phyloP scores from a whole-genome alignment of 2,329 filamentous ascomycete genomes.

The Mycosphaerella arachidis region DNA sequence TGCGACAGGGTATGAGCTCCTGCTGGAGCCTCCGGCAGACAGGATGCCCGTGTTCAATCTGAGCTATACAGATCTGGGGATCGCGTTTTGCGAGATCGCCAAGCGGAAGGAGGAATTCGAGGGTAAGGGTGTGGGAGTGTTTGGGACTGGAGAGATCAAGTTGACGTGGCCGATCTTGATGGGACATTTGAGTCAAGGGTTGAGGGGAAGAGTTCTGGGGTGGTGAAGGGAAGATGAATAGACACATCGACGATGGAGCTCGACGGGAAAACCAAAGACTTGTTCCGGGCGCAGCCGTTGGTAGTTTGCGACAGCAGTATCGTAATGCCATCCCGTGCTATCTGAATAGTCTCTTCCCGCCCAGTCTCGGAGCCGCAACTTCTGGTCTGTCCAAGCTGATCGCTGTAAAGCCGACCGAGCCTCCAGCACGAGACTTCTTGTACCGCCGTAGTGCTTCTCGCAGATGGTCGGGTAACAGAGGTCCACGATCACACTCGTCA shows the following conservation, averaged over 20 bases:
- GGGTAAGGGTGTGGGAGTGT: constrained; percentile 15
- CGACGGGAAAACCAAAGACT: too few species aligned
- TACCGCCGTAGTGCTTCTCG: constrained; percentile 68
- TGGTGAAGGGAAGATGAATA: not conserved
- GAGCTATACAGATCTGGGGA: constrained; percentile 24
- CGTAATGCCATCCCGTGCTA: constrained; percentile 19
- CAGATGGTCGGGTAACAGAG: constrained; percentile 69
- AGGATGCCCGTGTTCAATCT: constrained; percentile 12
- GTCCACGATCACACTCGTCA: constrained; percentile 44
- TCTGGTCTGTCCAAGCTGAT: constrained; percentile 44
- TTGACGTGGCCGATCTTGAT: constrained; percentile 15
- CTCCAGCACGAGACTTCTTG: constrained; percentile 58
- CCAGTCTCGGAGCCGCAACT: constrained; percentile 39
- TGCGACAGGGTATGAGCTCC: constrained; percentile 13
- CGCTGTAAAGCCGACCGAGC: constrained; percentile 51
- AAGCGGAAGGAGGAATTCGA: constrained; percentile 18
- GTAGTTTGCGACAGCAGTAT: not conserved
- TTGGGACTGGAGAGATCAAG: constrained; percentile 19
- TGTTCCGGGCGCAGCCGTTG: too few species aligned
- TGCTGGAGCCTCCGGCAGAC: not conserved
- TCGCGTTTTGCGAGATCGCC: constrained; percentile 21
- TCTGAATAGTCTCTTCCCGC: constrained; percentile 44
- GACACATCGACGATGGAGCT: not conserved
- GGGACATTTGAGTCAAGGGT: constrained; percentile 3
- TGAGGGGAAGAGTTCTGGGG: not conserved